Conservation (phyloP, 495 filamentous ascomycete species). For the Tuber melanosporum region DNA sequence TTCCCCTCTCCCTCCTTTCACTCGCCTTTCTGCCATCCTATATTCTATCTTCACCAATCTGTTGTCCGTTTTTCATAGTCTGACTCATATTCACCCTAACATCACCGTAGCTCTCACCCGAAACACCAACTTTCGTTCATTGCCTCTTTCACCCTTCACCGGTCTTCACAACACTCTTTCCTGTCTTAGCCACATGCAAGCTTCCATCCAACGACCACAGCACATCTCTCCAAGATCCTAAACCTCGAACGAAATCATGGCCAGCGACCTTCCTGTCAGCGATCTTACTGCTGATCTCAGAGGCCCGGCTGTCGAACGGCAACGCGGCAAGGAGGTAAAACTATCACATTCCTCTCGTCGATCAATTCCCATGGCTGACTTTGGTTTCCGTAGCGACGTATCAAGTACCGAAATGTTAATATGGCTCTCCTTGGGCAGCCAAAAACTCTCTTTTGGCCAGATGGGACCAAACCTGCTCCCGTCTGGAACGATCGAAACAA, state of each 20-base stretch:
- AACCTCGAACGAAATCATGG: constrained; percentile 14
- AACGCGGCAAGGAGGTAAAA: constrained; percentile 37
- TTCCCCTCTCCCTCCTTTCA: background rate
- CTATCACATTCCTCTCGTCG: constrained; percentile 1
- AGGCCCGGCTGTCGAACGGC: constrained; percentile 32
- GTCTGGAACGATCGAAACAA: constrained; percentile 37
- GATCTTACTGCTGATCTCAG: constrained; percentile 34
- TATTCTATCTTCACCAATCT: constrained; percentile 9
- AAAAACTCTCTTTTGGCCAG: background rate
- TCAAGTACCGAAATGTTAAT: constrained; percentile 40
- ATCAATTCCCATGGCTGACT: constrained; percentile 12
- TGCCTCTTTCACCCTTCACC: constrained; percentile 22
- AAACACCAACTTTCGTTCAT: constrained; percentile 12
- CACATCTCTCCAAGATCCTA: constrained; percentile 10
- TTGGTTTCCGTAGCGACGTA: constrained; percentile 29
- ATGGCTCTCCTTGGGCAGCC: constrained; percentile 33
- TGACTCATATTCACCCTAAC: constrained; percentile 7
- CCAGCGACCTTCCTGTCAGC: constrained; percentile 24
- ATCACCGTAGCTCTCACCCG: constrained; percentile 15
- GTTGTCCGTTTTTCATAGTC: constrained; percentile 9
- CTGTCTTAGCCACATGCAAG: background rate
- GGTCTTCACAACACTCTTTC: constrained; percentile 3
- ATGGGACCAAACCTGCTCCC: constrained; percentile 11
- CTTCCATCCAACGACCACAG: constrained; percentile 10
- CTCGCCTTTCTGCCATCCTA: background rate